Evolutionary conservation across 2,329 filamentous ascomycete genomes (phyloP).

Genomic region (Claviceps paspali): DNA sequence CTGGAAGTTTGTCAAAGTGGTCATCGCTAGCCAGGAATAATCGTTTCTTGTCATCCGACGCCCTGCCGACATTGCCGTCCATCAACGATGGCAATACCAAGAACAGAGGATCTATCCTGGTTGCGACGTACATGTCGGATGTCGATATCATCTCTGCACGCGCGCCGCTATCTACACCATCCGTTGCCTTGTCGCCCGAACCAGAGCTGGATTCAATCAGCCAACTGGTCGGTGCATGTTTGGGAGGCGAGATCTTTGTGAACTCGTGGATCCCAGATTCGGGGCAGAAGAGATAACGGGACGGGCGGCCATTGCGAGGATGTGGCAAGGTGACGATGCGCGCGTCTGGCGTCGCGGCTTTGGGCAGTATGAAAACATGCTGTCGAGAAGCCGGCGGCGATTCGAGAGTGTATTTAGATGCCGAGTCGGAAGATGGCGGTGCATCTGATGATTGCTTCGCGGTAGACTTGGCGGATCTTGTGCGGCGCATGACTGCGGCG

Average conservation of each 20-base stretch:
- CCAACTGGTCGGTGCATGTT: slow-evolving; percentile 44
- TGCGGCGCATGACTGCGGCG: slow-evolving; percentile 29
- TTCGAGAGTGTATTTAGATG: slow-evolving; percentile 25
- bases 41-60: slow-evolving; percentile 35
- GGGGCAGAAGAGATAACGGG: slow-evolving; percentile 48
- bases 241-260: slow-evolving; percentile 38
- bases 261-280: slow-evolving; percentile 50
- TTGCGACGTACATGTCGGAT: slow-evolving; percentile 70
- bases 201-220: slow-evolving; percentile 29
- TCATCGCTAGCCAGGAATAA: slow-evolving; percentile 58
- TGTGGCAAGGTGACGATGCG: slow-evolving; percentile 45
- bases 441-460: slow-evolving; percentile 13
- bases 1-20: slow-evolving; percentile 48
- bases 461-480: slow-evolving; percentile 26
- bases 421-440: slow-evolving; percentile 14
- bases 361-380: slow-evolving; percentile 46
- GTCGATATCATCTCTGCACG: slow-evolving; percentile 36
- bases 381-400: slow-evolving; percentile 27
- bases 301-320: slow-evolving; percentile 37
- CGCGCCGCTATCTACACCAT: slow-evolving; percentile 8
- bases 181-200: slow-evolving; percentile 8
- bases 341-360: slow-evolving; percentile 34
- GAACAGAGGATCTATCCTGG: slow-evolving; percentile 72
- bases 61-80: slow-evolving; percentile 23
- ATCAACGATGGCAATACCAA: slow-evolving; percentile 60